Conservation (phyloP, 208 protist genomes). For the Tetramitus jugosus region DNA sequence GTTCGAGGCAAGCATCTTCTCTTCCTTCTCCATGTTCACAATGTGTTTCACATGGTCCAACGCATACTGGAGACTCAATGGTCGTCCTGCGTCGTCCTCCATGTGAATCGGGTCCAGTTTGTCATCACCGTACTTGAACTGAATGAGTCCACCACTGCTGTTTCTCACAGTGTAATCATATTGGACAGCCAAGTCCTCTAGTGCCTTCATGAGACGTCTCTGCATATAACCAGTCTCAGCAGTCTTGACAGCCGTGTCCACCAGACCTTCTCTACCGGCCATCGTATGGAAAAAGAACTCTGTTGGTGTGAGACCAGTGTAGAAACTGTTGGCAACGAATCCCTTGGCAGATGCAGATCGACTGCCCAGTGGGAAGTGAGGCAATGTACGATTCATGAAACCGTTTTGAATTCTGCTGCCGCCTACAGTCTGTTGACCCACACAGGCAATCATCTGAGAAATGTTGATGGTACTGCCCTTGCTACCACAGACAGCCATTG, state of each 20-base stretch:
- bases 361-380: constrained; percentile 87
- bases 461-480: constrained; percentile 99
- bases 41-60: background rate
- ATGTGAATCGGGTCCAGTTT: constrained; percentile 82
- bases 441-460: constrained; percentile 98
- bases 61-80: background rate
- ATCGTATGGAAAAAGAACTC: constrained; percentile 99
- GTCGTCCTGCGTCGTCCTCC: background rate
- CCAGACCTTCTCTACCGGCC: constrained; percentile 91
- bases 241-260: constrained; percentile 99
- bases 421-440: constrained; percentile 97
- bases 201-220: constrained; percentile 94
- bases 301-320: constrained; percentile 87
- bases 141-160: constrained; percentile 76
- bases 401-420: constrained; percentile 94
- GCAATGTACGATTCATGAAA: constrained; percentile 93
- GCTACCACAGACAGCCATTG: constrained; percentile 96
- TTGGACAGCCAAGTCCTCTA: constrained; percentile 93
- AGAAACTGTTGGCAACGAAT: constrained; percentile 98
- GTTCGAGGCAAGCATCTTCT: background rate
- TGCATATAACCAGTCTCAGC: constrained; percentile 99
- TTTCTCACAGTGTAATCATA: constrained; percentile 98
- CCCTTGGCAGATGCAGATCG: constrained; percentile 82
- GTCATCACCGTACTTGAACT: constrained; percentile 97
- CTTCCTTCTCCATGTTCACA: background rate